Base-by-base conservation (phyloP, 768 basidiomycete genomes). In the Amanita rubescens region DNA sequence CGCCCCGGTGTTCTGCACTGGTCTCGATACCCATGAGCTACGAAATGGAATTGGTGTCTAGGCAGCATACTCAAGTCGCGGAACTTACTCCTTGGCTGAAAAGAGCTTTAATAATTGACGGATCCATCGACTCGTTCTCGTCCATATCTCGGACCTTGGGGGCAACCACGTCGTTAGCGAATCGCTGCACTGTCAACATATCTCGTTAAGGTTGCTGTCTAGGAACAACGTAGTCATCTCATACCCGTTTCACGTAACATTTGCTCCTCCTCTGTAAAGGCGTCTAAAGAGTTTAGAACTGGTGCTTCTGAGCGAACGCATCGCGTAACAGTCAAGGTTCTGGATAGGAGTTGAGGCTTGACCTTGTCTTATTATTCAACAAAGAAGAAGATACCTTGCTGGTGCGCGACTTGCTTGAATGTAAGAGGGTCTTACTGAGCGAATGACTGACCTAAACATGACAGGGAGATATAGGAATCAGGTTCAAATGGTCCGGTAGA, bases 21-120 rank as follows among this genome's bases (percentile, higher is more conserved):
- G 92, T 97, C 71, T 98, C 96, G 54, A 99, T 95, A 34, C 91
- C 95, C 96, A 99, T 99, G 44, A 98, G 80, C 93, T 96, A 17
- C 43, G 10, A 8, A 44, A 15, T 49, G 17, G 34, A 25, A 27
- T 41, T 47, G 35, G 32, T 57, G 57, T 15, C 35, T 50, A 32
- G 34, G 20, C 39, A 51, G 15, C 15, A 45, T 53, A 41, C 17
- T 32, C 53, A 55, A 17, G 33, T 12, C 25, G 35, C 34, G 32
- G 38, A 34, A 35, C 88, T 62, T 64, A 95, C 93, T 15, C 96
- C 96, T 70, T 96, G 93, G 47, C 96, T 93, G 57, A 97, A 99
- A 11, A 97, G 77, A 0, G 84, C 91, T 62, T 87, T 76, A 63
- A 98, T 90, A 57, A 99, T 67, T 0, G 71, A 76, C 1, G 90